phyloP scores from a whole-genome alignment of 129 eudicot species.

The Centaurea solstitialis region DNA sequence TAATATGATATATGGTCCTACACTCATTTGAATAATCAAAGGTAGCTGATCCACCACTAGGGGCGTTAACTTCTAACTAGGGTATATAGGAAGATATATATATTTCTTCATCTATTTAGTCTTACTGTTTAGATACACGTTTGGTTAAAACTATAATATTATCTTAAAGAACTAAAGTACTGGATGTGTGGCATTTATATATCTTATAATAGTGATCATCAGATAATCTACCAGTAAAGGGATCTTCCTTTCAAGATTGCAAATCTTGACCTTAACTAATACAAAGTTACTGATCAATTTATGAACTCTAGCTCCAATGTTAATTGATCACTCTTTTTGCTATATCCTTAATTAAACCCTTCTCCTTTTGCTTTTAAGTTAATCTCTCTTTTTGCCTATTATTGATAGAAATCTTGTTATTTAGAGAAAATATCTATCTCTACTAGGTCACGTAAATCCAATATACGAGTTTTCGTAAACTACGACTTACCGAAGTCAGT shows the following conservation, averaged over 20 bases:
- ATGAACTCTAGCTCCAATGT: background rate
- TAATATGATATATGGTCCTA: conserved; percentile 12
- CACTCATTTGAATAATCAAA: conserved; percentile 37
- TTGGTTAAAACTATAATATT: conserved; percentile 27
- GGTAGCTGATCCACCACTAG: conserved; percentile 48
- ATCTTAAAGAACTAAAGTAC: conserved; percentile 15
- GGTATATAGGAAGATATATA: no score
- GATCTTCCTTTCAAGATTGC: background rate
- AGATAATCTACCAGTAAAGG: background rate
- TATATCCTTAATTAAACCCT: background rate
- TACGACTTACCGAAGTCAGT: background rate
- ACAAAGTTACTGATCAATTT: background rate
- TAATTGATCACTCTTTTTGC: background rate
- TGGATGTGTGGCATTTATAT: background rate
- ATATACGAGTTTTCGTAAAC: background rate
- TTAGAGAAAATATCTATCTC: background rate
- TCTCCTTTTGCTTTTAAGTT: background rate
- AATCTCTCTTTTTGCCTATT: no score
- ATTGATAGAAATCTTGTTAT: background rate
- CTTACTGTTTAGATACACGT: conserved; percentile 44
- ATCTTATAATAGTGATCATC: background rate
- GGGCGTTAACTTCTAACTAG: conserved; percentile 15
- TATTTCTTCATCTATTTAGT: conserved; percentile 21
- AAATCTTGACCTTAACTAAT: background rate
- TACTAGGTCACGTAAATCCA: background rate